These are phyloP conservation scores for Willaertia magna DNA, from an alignment of 208 protist genomes.

Conservation along the genomic window DNA sequence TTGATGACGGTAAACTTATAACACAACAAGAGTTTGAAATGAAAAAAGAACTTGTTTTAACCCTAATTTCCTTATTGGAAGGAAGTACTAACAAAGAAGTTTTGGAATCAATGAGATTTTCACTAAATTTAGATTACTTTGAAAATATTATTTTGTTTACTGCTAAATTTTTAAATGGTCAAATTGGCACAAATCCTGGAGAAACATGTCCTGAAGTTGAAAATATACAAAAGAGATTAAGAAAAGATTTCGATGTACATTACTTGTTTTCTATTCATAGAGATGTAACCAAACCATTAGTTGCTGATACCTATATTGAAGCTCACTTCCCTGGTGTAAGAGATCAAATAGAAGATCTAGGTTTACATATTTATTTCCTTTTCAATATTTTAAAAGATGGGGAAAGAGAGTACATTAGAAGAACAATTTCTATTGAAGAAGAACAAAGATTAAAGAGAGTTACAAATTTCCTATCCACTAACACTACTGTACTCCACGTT, in stretches of 20 bases:
- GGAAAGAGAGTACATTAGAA: background rate
- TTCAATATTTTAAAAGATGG: background rate
- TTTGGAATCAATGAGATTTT: background rate
- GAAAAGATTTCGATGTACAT: background rate
- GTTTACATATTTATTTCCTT: background rate
- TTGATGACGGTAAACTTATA: background rate
- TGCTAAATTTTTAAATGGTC: background rate
- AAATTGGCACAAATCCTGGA: background rate
- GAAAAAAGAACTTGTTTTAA: background rate
- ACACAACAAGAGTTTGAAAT: background rate
- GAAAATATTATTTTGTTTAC: background rate
- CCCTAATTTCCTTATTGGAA: background rate
- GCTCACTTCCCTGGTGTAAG: background rate
- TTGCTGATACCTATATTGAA: background rate
- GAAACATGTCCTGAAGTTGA: background rate
- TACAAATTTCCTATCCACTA: background rate
- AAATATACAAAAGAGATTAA: background rate
- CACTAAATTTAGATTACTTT: background rate
- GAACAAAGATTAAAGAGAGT: background rate
- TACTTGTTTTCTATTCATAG: background rate
- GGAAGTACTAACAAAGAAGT: background rate
- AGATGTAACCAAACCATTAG: background rate
- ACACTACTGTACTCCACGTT: background rate
- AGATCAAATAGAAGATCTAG: background rate
- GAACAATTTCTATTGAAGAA: background rate